Conservation (phyloP, 106 monocot species). For the Dendrobium officinale region DNA sequence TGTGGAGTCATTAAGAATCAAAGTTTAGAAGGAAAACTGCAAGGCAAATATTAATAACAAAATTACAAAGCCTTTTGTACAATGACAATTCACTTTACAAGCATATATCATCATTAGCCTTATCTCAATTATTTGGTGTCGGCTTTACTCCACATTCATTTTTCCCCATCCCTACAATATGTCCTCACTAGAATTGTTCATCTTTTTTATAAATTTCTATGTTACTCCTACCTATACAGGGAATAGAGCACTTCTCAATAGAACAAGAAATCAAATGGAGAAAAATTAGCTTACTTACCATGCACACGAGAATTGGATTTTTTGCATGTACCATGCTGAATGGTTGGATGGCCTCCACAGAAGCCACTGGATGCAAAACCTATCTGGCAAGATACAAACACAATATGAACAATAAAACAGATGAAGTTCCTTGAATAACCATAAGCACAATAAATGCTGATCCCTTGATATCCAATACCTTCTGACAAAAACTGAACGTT, state of each 20-base stretch:
- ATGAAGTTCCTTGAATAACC: background rate
- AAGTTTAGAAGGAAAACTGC: background rate
- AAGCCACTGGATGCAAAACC: background rate
- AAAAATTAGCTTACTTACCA: background rate
- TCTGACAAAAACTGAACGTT: background rate
- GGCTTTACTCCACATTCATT: background rate
- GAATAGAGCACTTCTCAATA: background rate
- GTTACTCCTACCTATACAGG: background rate
- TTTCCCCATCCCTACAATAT: background rate
- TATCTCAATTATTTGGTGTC: background rate
- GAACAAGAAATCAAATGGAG: background rate
- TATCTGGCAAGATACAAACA: slow-evolving; percentile 3
- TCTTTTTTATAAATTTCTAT: background rate
- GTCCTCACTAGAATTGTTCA: too few species aligned
- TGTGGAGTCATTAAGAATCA: background rate
- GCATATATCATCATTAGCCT: background rate
- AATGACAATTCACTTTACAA: background rate
- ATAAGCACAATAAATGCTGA: background rate
- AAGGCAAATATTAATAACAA: background rate
- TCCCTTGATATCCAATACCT: background rate
- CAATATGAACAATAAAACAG: background rate
- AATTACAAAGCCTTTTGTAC: background rate
- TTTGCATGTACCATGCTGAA: background rate
- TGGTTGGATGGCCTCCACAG: background rate
- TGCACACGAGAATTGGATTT: background rate